phyloP scores from a whole-genome alignment of 2,329 filamentous ascomycete species.

The Drechmeria coniospora region DNA sequence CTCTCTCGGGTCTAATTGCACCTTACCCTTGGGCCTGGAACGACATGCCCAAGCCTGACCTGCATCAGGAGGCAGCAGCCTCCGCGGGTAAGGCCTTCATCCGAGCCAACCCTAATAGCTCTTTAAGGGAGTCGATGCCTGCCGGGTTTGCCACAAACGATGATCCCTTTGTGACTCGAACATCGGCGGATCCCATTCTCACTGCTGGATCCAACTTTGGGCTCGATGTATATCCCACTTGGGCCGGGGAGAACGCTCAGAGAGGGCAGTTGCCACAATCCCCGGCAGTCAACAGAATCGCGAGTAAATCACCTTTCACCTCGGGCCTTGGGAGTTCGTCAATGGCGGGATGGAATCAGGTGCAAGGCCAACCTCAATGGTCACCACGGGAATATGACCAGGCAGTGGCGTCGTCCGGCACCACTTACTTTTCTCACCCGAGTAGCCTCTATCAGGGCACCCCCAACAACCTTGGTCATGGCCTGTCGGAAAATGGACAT shows the following conservation, averaged over 20 bases:
- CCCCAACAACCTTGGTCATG: slow-evolving; percentile 13
- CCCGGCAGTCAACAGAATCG: slow-evolving; percentile 12
- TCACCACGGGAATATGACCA: slow-evolving; percentile 5
- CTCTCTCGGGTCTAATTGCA: slow-evolving; percentile 17
- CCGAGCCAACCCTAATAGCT: slow-evolving; percentile 10
- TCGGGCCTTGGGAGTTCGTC: slow-evolving; percentile 13
- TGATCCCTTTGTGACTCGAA: slow-evolving; percentile 17
- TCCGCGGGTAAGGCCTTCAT: slow-evolving; percentile 13
- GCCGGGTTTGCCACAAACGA: slow-evolving; percentile 9
- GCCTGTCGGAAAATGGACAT: slow-evolving; percentile 1
- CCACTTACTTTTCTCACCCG: slow-evolving; percentile 27
- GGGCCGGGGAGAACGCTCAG: slow-evolving; percentile 15
- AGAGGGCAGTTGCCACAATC: slow-evolving; percentile 20
- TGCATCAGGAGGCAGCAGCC: slow-evolving; percentile 6
- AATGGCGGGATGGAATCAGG: slow-evolving; percentile 6
- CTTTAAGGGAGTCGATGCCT: slow-evolving; percentile 7
- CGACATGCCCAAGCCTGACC: slow-evolving; percentile 18
- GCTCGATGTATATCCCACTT: too few relatives aligned
- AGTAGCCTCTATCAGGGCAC: slow-evolving; percentile 37
- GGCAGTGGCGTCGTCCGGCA: slow-evolving; percentile 12
- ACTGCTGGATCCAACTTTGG: slow-evolving; percentile 1
- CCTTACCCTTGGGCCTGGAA: slow-evolving; percentile 38
- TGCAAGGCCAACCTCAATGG: slow-evolving; percentile 8
- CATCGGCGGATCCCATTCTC: slow-evolving; percentile 5
- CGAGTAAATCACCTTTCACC: slow-evolving; percentile 16